These are phyloP conservation scores for Coniosporium tulheliwenetii DNA, from an alignment of 2,329 filamentous ascomycete genomes.

Conservation along the genomic window DNA sequence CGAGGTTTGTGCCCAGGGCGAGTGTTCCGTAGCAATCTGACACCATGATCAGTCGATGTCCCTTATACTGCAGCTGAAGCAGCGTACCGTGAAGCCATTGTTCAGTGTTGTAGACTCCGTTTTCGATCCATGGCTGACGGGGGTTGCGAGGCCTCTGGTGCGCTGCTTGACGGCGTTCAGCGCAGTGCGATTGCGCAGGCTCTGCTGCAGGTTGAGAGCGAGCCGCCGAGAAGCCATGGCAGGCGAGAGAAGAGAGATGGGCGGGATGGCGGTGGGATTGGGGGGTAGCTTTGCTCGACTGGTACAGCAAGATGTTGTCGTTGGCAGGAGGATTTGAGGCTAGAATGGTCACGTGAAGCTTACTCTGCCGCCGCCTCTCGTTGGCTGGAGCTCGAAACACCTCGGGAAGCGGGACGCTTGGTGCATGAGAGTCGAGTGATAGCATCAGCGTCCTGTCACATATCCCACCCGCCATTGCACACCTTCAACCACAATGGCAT, in stretches of 20 bases:
- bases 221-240: constrained; percentile 92
- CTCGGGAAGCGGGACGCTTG: no score
- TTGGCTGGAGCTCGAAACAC: no score
- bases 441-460: no score
- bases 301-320: no score
- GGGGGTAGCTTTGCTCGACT: constrained; percentile 7
- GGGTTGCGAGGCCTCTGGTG: constrained; percentile 80
- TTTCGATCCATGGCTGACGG: constrained; percentile 57
- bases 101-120: constrained; percentile 92
- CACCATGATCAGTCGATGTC: constrained; percentile 14
- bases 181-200: constrained; percentile 75
- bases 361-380: background rate
- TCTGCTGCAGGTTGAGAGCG: constrained; percentile 84
- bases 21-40: constrained; percentile 95
- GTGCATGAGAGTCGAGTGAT: no score
- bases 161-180: constrained; percentile 60
- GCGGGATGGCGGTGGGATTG: constrained; percentile 33
- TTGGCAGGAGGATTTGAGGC: no score
- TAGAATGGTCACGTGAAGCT: background rate
- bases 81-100: constrained; percentile 85
- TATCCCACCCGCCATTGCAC: constrained; percentile 5
- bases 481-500: constrained; percentile 29
- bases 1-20: constrained; percentile 93
- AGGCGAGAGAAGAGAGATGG: constrained; percentile 20
- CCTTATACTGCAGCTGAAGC: constrained; percentile 6